Evolutionary conservation across 345 rosid genomes (phyloP), one percentile per base, ranked within the genome.

Genomic region (Camelina neglecta): DNA sequence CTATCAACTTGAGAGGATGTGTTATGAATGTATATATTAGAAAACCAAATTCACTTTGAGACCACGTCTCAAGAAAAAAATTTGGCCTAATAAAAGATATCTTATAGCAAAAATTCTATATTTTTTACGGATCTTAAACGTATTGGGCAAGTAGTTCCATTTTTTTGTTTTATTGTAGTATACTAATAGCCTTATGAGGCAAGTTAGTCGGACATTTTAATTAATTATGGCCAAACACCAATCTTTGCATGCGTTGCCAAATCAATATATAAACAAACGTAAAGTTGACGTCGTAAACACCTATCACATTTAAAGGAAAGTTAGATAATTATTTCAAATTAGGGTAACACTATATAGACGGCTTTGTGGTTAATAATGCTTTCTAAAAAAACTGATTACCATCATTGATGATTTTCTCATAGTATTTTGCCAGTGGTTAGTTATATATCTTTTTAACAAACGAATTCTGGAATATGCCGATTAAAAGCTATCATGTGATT

Each of bases 211-310:
- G 33, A 23, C 9, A 1, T 48, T 36, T 53, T 31, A n/a, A 26
- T 24, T 47, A 55, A 16, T 8, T 33, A 60, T 36, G 60, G 80
- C 64, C 80, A 63, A 76, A 47, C 36, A 55, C 42, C 65, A 45
- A 38, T 36, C 48, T 69, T 63, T 69, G 70, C 71, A 63, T 76
- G 80, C 75, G 65, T 76, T 35, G 51, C 36, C 50, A 61, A 39
- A 41, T 44, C 24, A 45, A 62, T 39, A 53, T 33, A 76, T 23
- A 36, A 60, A 36, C 49, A 73, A 24, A 55, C 62, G 26, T 26
- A 26, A 26, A 26, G 29, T 26, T 26, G 4, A 26, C 29, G 29
- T 26, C 29, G 42, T 69, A 64, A 24, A 44, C 64, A 65, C 71
- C 65, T 31, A 73, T 73, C 65, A 66, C 60, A 47, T 48, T 57